Percentiles rank a stretch among this genome's conserved stretches.
phyloP scores from a whole-genome alignment of 345 rosid species.

The Triadica sebifera region DNA sequence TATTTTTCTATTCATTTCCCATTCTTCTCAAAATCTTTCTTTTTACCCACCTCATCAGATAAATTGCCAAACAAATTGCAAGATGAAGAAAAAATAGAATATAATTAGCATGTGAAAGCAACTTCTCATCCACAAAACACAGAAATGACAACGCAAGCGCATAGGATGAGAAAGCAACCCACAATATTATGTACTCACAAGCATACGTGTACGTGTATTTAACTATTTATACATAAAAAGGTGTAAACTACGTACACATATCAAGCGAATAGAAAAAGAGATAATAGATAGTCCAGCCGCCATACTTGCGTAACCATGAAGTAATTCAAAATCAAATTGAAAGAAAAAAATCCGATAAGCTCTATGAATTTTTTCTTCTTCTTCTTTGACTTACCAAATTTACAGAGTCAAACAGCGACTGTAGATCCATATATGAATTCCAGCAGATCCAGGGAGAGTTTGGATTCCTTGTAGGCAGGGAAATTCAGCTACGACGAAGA shows the following conservation, averaged over 20 bases:
- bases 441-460: neutral
- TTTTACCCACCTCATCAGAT: neutral
- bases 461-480: too few relatives aligned
- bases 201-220: too few relatives aligned
- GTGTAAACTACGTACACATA: too few relatives aligned
- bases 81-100: neutral
- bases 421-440: neutral
- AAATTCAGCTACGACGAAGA: too few relatives aligned
- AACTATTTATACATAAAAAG: too few relatives aligned
- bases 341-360: neutral
- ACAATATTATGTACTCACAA: too few relatives aligned
- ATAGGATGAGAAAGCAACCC: too few relatives aligned
- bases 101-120: neutral
- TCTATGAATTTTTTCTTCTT: neutral
- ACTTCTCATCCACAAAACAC: neutral
- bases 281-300: too few relatives aligned
- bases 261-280: too few relatives aligned
- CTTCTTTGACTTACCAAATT: too few relatives aligned
- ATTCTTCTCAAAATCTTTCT: neutral
- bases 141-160: neutral
- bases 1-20: neutral
- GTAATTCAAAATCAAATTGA: too few relatives aligned
- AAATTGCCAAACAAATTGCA: neutral
- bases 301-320: too few relatives aligned
- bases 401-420: neutral